These are phyloP conservation scores for Lonicera japonica DNA, from an alignment of 129 eudicot species.

Conservation along the genomic window DNA sequence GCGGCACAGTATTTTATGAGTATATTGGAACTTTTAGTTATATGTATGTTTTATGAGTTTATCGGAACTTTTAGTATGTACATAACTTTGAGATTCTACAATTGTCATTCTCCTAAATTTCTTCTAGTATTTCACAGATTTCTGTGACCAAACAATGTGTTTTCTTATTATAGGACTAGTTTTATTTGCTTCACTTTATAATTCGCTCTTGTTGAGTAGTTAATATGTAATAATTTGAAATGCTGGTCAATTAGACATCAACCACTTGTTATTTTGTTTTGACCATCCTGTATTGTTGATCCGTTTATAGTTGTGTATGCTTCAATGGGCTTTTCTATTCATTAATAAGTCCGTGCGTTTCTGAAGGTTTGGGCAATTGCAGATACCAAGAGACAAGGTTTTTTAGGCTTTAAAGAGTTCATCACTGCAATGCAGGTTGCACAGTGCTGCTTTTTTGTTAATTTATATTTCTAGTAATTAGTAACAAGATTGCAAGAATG, in stretches of 20 bases:
- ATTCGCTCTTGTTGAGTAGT: not conserved
- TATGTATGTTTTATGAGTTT: too few species aligned
- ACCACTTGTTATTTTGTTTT: not conserved
- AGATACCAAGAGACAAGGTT: slow-evolving; percentile 86
- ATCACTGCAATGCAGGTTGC: slow-evolving; percentile 86
- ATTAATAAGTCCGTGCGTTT: not conserved
- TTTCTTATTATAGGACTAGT: not conserved
- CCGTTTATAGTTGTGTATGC: not conserved
- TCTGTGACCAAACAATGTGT: not conserved
- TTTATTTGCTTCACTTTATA: not conserved
- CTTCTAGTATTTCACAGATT: not conserved
- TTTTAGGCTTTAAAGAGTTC: slow-evolving; percentile 69
- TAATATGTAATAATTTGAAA: not conserved
- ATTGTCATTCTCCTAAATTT: not conserved
- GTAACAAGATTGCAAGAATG: not conserved
- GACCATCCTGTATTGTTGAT: not conserved
- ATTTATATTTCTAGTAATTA: not conserved
- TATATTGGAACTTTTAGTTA: too few species aligned
- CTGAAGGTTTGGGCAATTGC: slow-evolving; percentile 91
- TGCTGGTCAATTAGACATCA: not conserved
- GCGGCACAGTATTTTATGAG: too few species aligned
- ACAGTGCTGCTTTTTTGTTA: not conserved
- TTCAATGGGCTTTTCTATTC: not conserved
- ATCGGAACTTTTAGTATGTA: not conserved
- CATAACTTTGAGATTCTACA: not conserved